Percentiles rank a stretch among this genome's conserved stretches.
Evolutionary conservation across 1,139 yeast species (phyloP).

Genomic region (Maudiozyma humilis): DNA sequence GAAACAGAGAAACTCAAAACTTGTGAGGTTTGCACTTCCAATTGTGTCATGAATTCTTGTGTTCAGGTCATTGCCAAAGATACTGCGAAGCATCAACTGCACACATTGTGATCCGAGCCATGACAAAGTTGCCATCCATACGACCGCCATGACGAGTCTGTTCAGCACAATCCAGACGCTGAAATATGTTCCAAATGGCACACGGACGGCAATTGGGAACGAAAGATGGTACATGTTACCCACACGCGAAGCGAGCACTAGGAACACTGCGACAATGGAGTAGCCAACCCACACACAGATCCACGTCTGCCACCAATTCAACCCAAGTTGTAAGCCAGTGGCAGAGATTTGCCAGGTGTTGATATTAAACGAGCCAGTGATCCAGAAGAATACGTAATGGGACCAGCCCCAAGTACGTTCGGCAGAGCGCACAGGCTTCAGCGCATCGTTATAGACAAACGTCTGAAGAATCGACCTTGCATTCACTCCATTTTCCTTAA

Average conservation of each 20-base stretch:
- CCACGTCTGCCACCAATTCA: slow-evolving; percentile 89
- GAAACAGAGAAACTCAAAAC: slow-evolving; percentile 61
- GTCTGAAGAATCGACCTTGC: slow-evolving; percentile 34
- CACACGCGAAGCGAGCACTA: slow-evolving; percentile 55
- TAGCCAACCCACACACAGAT: slow-evolving; percentile 75
- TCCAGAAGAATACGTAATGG: slow-evolving; percentile 71
- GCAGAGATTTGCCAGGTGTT: slow-evolving; percentile 89
- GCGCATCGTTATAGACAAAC: slow-evolving; percentile 61
- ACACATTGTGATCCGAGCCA: slow-evolving; percentile 81
- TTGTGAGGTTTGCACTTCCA: slow-evolving; percentile 40
- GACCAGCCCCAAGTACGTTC: slow-evolving; percentile 76
- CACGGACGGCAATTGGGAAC: slow-evolving; percentile 66
- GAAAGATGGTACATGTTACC: slow-evolving; percentile 71
- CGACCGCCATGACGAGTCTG: slow-evolving; percentile 72
- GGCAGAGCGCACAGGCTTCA: slow-evolving; percentile 55
- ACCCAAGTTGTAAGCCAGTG: slow-evolving; percentile 63
- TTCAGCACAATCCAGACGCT: slow-evolving; percentile 72
- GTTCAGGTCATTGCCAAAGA: slow-evolving; percentile 54
- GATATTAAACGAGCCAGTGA: slow-evolving; percentile 78
- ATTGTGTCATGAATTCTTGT: slow-evolving; percentile 45
- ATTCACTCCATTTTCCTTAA: slow-evolving; percentile 2
- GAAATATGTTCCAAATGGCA: slow-evolving; percentile 70
- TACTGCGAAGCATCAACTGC: slow-evolving; percentile 57
- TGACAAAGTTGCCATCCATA: slow-evolving; percentile 79
- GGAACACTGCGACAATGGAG: slow-evolving; percentile 50